Evolutionary conservation across 805 yeast genomes (phyloP), one percentile per base, ranked within the genome.

Genomic region (Suhomyces kilbournensis): DNA sequence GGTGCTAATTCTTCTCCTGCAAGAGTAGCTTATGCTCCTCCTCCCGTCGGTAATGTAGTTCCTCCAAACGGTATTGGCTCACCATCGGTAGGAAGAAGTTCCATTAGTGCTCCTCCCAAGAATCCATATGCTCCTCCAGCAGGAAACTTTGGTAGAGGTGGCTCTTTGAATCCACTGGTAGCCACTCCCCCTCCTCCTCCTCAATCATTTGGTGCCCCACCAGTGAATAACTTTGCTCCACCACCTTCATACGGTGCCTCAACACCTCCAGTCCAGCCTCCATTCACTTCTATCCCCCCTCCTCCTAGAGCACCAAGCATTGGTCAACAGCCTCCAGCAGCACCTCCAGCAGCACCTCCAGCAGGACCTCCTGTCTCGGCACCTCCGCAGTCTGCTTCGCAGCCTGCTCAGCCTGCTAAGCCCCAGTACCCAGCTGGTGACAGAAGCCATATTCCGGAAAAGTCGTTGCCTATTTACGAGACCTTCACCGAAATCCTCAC

Each of bases 401-500:
- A 63, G 9, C 66, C 60, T 56, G 67, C 57, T 55, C 57, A 54
- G 28, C 58, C 63, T 17, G 57, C 52, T 15, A 55, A 56, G 20
- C 57, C 63, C 6, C 69, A 62, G 49, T 68, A 74, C 60, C 88
- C 92, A 43, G 60, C 78, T 3, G 91, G 91, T 23, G 92, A 86
- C 65, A 79, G 90, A 59, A 66, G 79, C 2, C 91, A 84, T 58
- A 84, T 88, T 55, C 82, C 91, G 2, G 80, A 74, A 12, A 77
- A 74, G 8, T 78, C 85, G 7, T 62, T 70, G 60, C 84, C 85
- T 15, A 82, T 94, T 44, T 83, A 73, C 60, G 75, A 79, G n/a
- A 74, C 74, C 10, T 77, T 94, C 50, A 72, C 75, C 12, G 65
- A 70, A 4, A 83, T 83, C 58, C 68, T 90, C 59, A 80, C 75